These are phyloP conservation scores for Phytophthora pini DNA, from an alignment of 352 stramenopile species.

Conservation along the genomic window DNA sequence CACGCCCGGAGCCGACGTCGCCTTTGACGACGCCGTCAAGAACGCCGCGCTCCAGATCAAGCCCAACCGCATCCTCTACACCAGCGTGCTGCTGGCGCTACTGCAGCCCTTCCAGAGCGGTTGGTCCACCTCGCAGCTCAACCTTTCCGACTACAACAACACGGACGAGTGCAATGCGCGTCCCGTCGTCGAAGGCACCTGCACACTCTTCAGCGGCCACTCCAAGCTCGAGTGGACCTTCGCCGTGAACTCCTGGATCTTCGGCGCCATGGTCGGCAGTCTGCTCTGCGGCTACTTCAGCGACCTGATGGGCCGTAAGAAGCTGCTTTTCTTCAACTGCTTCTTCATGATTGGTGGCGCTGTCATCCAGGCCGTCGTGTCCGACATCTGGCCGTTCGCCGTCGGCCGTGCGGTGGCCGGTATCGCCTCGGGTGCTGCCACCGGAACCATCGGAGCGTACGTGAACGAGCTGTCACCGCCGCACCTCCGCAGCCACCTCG, in stretches of 20 bases:
- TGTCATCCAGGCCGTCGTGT: constrained; percentile 38
- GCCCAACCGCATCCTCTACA: constrained; percentile 53
- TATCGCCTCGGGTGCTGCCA: constrained; percentile 17
- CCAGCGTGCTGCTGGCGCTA: constrained; percentile 41
- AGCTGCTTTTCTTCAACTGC: constrained; percentile 33
- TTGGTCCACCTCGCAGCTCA: constrained; percentile 66
- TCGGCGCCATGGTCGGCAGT: constrained; percentile 58
- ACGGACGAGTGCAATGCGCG: constrained; percentile 50
- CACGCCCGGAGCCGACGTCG: constrained; percentile 20
- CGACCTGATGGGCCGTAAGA: constrained; percentile 36
- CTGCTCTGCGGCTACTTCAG: constrained; percentile 46
- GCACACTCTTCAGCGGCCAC: constrained; percentile 44
- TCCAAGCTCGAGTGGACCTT: constrained; percentile 40
- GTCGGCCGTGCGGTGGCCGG: constrained; percentile 30
- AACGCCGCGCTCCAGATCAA: constrained; percentile 29
- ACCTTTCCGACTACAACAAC: constrained; percentile 64
- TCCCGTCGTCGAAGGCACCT: constrained; percentile 47
- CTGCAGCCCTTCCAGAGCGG: constrained; percentile 60
- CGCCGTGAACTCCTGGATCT: constrained; percentile 49
- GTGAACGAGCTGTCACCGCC: constrained; percentile 26
- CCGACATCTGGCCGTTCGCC: constrained; percentile 39
- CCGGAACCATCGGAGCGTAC: constrained; percentile 17
- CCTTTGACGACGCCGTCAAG: constrained; percentile 28
- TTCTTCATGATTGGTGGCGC: constrained; percentile 49
- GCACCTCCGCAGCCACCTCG: constrained; percentile 28